Evolutionary conservation across 768 basidiomycete genomes (phyloP).

Genomic region (Tricholoma furcatifolium): DNA sequence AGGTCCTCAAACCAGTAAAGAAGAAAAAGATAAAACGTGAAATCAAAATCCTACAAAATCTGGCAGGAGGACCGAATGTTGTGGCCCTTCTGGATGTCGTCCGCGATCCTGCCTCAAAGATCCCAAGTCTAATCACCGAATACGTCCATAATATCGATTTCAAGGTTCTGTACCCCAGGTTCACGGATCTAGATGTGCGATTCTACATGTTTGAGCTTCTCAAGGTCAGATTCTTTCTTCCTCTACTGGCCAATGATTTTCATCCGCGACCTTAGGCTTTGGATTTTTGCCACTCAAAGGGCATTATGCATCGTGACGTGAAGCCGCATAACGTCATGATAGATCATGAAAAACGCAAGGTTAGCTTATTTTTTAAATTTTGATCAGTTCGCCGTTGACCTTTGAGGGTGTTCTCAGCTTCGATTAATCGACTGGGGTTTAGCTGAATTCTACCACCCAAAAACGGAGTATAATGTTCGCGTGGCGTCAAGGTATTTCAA

Average conservation of each 20-base stretch:
- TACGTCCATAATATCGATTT: conserved; percentile 98
- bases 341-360: conserved; percentile 95
- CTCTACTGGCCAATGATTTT: background rate
- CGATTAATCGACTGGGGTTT: conserved; percentile 98
- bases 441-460: conserved; percentile 98
- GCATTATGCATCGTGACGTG: conserved; percentile 98
- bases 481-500: conserved; percentile 98
- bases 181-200: conserved; percentile 93
- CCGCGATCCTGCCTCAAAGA: conserved; percentile 93
- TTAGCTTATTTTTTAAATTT: conserved; percentile 29
- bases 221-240: conserved; percentile 52
- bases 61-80: conserved; percentile 94
- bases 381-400: conserved; percentile 1
- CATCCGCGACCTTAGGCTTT: conserved; percentile 58
- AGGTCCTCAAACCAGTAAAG: conserved; percentile 98
- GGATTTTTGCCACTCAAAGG: conserved; percentile 97
- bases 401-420: conserved; percentile 49
- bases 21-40: conserved; percentile 99
- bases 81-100: conserved; percentile 94
- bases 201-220: conserved; percentile 97
- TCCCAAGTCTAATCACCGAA: conserved; percentile 95
- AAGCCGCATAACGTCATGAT: conserved; percentile 99
- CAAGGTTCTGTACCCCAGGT: conserved; percentile 93
- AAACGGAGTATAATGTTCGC: conserved; percentile 96
- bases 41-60: conserved; percentile 96